phyloP scores from a whole-genome alignment of 2,329 filamentous ascomycete species.

The Penicillium decumbens region DNA sequence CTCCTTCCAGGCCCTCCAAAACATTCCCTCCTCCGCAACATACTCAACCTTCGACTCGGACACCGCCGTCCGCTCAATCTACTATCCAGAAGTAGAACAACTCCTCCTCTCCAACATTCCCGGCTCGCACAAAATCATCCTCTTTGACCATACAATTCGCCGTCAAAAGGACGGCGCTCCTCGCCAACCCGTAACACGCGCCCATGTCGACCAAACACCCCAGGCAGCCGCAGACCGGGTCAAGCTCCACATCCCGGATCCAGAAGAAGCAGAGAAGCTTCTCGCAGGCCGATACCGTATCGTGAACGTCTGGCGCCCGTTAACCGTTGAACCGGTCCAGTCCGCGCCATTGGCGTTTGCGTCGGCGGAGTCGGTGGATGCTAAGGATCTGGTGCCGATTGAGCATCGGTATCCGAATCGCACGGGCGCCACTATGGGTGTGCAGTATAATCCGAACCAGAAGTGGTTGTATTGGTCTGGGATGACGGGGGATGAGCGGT shows the following conservation, averaged over 20 bases:
- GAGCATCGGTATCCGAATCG: constrained; percentile 70
- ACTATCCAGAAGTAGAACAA: constrained; percentile 79
- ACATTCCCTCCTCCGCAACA: constrained; percentile 53
- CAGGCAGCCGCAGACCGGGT: constrained; percentile 64
- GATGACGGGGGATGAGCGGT: constrained; percentile 67
- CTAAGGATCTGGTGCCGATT: constrained; percentile 62
- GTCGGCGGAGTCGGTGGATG: constrained; percentile 49
- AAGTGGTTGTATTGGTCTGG: constrained; percentile 77
- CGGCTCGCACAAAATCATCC: constrained; percentile 60
- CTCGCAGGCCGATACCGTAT: constrained; percentile 70
- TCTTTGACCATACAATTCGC: constrained; percentile 91
- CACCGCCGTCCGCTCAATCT: constrained; percentile 63
- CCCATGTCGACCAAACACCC: constrained; percentile 80
- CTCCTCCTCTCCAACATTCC: constrained; percentile 65
- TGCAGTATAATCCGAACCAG: constrained; percentile 58
- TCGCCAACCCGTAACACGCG: constrained; percentile 65
- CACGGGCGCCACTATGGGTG: constrained; percentile 68
- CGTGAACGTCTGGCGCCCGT: constrained; percentile 78
- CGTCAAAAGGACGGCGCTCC: constrained; percentile 54
- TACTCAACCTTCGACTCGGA: constrained; percentile 59
- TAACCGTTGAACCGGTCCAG: constrained; percentile 54
- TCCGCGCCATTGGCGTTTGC: constrained; percentile 56
- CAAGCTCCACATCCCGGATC: constrained; percentile 56
- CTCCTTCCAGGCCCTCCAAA: constrained; percentile 65
- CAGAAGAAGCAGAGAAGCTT: constrained; percentile 61